Evolutionary conservation across 2,329 filamentous ascomycete genomes (phyloP).

Genomic region (Xylaria sp.): DNA sequence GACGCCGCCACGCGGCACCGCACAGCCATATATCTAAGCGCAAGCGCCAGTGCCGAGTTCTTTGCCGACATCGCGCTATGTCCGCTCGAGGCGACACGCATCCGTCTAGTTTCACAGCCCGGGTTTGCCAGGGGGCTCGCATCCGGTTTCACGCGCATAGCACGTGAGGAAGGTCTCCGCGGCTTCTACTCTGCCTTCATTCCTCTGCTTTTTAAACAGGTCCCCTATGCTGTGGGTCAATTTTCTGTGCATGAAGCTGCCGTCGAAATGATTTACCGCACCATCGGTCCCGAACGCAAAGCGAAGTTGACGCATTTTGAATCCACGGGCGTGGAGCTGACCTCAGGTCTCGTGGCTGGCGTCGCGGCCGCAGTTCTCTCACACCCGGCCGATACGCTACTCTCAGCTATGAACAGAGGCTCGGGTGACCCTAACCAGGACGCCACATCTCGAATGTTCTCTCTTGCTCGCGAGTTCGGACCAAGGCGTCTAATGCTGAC

Average conservation of each 20-base stretch:
- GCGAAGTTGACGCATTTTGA: conserved; percentile 61
- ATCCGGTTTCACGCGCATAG: conserved; percentile 68
- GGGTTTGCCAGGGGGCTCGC: conserved; percentile 69
- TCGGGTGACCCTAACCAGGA: conserved; percentile 45
- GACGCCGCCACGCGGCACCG: conserved; percentile 41
- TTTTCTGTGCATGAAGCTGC: conserved; percentile 92
- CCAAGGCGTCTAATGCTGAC: conserved; percentile 43
- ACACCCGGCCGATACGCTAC: conserved; percentile 71
- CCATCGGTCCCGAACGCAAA: conserved; percentile 63
- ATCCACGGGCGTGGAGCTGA: conserved; percentile 78
- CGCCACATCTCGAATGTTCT: conserved; percentile 47
- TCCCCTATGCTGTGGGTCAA: conserved; percentile 90
- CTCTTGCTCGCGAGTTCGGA: conserved; percentile 47
- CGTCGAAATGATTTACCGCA: conserved; percentile 66
- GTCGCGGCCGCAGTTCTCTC: conserved; percentile 84
- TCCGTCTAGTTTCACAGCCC: conserved; percentile 75
- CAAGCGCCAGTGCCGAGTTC: conserved; percentile 64
- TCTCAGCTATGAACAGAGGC: conserved; percentile 53
- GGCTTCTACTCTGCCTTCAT: conserved; percentile 92
- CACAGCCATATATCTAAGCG: conserved; percentile 64
- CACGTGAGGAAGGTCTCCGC: conserved; percentile 67
- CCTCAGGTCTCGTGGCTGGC: conserved; percentile 80
- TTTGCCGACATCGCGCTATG: conserved; percentile 78
- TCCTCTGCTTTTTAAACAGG: conserved; percentile 80
- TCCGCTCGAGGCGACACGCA: conserved; percentile 78